A percentile compares a stretch with the other conserved stretches of the same genome.
phyloP scores from a whole-genome alignment of 2,329 filamentous ascomycete genomes.

The Clathrospora elynae region DNA sequence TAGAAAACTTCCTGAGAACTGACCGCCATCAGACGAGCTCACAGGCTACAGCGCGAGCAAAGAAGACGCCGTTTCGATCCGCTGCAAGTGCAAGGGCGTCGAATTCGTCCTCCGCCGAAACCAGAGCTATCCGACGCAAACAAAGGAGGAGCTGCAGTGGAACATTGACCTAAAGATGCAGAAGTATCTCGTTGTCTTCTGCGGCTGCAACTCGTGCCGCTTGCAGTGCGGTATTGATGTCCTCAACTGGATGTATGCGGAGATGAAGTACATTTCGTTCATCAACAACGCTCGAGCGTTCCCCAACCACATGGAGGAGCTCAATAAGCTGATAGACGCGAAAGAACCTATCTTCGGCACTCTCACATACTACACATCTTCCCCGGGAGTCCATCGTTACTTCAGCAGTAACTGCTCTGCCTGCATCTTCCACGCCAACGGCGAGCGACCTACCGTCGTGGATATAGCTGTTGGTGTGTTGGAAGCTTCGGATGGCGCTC shows the following conservation, averaged over 20 bases:
- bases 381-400: conserved; percentile 54
- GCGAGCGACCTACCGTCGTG: conserved; percentile 48
- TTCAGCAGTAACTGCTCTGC: conserved; percentile 58
- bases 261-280: conserved; percentile 51
- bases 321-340: conserved; percentile 46
- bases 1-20: conserved; percentile 37
- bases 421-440: conserved; percentile 53
- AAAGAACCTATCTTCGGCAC: conserved; percentile 52
- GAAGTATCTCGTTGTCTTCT: conserved; percentile 50
- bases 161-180: conserved; percentile 53
- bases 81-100: conserved; percentile 57
- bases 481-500: conserved; percentile 52
- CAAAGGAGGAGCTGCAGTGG: conserved; percentile 47
- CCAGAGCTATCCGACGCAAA: conserved; percentile 31
- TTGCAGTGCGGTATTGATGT: conserved; percentile 52
- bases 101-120: conserved; percentile 49
- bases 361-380: conserved; percentile 53
- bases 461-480: conserved; percentile 56
- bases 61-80: conserved; percentile 44
- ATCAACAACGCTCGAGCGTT: conserved; percentile 24
- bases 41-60: conserved; percentile 19
- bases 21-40: conserved; percentile 29
- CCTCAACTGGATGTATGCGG: conserved; percentile 54
- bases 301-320: conserved; percentile 35
- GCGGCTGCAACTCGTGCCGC: conserved; percentile 58